Percentiles rank a stretch among this genome's conserved stretches.
Evolutionary conservation across 495 filamentous ascomycete genomes (phyloP).

Genomic region (Penicillium atrosanguineum): DNA sequence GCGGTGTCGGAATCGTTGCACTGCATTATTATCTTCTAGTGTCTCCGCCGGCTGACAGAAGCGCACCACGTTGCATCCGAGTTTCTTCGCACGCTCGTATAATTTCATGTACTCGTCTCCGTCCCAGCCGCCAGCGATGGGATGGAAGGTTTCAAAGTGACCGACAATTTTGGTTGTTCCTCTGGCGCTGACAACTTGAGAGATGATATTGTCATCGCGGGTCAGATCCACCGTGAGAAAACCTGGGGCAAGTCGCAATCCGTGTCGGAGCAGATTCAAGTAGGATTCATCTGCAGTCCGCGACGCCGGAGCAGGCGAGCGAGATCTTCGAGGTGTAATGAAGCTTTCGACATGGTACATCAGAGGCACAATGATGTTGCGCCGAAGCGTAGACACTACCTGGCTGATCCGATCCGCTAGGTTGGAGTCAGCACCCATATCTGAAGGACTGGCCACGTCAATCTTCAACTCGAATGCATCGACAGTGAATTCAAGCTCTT

Average conservation of each 20-base stretch:
- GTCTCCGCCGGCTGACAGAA: slow-evolving; percentile 39
- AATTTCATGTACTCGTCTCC: slow-evolving; percentile 30
- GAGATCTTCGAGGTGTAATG: slow-evolving; percentile 16
- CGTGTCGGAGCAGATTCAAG: slow-evolving; percentile 60
- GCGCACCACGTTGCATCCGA: slow-evolving; percentile 51
- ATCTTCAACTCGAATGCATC: slow-evolving; percentile 70
- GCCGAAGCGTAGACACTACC: slow-evolving; percentile 57
- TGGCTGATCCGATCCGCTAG: slow-evolving; percentile 49
- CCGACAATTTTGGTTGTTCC: slow-evolving; percentile 68
- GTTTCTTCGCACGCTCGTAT: slow-evolving; percentile 42
- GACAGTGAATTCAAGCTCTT: slow-evolving; percentile 60
- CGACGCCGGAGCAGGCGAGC: slow-evolving; percentile 17
- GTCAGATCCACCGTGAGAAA: slow-evolving; percentile 67
- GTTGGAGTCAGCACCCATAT: slow-evolving; percentile 34
- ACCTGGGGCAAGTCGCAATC: slow-evolving; percentile 66
- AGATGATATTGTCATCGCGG: slow-evolving; percentile 50
- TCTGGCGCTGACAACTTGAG: slow-evolving; percentile 52
- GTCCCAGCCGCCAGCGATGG: slow-evolving; percentile 44
- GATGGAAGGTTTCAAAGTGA: slow-evolving; percentile 51
- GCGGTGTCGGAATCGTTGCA: slow-evolving; percentile 36
- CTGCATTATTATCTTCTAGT: slow-evolving; percentile 42
- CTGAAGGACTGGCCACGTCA: slow-evolving; percentile 41
- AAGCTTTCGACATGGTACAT: slow-evolving; percentile 47
- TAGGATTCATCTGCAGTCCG: slow-evolving; percentile 47
- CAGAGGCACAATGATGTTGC: slow-evolving; percentile 59